Evolutionary conservation across 2,329 filamentous ascomycete species (phyloP).

Genomic region (Dothidotthia symphoricarpi): DNA sequence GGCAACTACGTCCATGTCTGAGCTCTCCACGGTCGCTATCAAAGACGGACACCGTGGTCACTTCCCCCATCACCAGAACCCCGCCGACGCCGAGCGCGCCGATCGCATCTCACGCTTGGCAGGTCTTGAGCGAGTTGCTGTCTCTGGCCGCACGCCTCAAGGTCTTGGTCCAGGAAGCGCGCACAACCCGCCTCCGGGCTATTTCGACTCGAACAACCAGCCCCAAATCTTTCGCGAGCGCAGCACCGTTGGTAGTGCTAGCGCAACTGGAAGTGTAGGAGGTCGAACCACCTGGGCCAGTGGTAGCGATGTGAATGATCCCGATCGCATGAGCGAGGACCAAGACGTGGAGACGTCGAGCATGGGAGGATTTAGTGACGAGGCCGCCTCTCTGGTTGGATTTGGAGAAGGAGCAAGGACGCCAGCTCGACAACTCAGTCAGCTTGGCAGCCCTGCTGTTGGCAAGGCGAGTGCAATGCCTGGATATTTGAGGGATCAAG

Average conservation of each 20-base stretch:
- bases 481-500: constrained; percentile 35
- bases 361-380: constrained; percentile 80
- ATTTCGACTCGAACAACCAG: constrained; percentile 77
- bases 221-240: constrained; percentile 65
- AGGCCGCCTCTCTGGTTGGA: constrained; percentile 80
- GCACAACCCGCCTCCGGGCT: constrained; percentile 52
- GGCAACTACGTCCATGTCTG: constrained; percentile 85
- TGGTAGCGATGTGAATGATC: constrained; percentile 59
- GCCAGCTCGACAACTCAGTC: constrained; percentile 57
- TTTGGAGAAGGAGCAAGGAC: constrained; percentile 82
- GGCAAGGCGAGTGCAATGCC: constrained; percentile 46
- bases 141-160: constrained; percentile 59
- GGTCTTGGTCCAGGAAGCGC: constrained; percentile 49
- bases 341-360: constrained; percentile 61
- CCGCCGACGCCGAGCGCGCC: constrained; percentile 85
- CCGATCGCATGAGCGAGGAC: constrained; percentile 69
- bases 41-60: constrained; percentile 93
- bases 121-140: constrained; percentile 83
- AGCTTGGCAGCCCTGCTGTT: constrained; percentile 75
- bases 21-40: constrained; percentile 89
- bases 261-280: constrained; percentile 76
- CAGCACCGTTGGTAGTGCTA: constrained; percentile 88
- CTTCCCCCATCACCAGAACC: constrained; percentile 62
- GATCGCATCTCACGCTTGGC: constrained; percentile 93
- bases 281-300: constrained; percentile 68